Base-by-base conservation (phyloP, 2,329 filamentous ascomycete genomes). In the Simplicillium aogashimaense region DNA sequence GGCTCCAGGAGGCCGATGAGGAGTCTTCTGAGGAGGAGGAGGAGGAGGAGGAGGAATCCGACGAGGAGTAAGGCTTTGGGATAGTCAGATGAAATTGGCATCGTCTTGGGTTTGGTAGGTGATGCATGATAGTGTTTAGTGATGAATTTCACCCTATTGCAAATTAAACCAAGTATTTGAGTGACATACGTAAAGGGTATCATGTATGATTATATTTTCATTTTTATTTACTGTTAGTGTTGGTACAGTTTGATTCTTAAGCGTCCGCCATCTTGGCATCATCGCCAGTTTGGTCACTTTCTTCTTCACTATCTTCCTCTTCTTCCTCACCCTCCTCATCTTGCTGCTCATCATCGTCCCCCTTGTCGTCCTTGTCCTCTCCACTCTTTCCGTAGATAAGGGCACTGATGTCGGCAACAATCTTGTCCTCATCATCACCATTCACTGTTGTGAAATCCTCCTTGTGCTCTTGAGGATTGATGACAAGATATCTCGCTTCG, bases 1-100 rank as follows among this genome's bases (percentile, higher is more conserved):
- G 89, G 90, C 86, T 97, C 43, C 78, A 86, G 52, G 86, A 84
- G 64, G 89, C 89, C 40, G 84, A 89, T 61, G 79, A 83, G 47
- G 81, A 85, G 48, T 79, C 81, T 44, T 72, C 70, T 9, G 12
- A 13, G 5, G 69, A 67, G 7, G 80, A 82, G 16, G 78, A 81
- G 14, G 76, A 78, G 51, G 57, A 59, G 46, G 51, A 50, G n/a
- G 43, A 48, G 38, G 44, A 47, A 37, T 28, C 13, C 16, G 30
- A 15, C 30, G 15, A 32, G 11, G 30, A 32, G 13, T 32, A 15
- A n/a, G 30, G 13, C 11, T n/a, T 32, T 32, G 20, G 5, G 20
- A 25, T 25, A 9, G 20, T 25, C 20, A 6, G n/a, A n/a, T n/a
- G n/a, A n/a, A n/a, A n/a, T n/a, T n/a, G n/a, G n/a, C n/a, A n/a